Conservation (phyloP, 345 rosid species). For the Iberis pinnata region DNA sequence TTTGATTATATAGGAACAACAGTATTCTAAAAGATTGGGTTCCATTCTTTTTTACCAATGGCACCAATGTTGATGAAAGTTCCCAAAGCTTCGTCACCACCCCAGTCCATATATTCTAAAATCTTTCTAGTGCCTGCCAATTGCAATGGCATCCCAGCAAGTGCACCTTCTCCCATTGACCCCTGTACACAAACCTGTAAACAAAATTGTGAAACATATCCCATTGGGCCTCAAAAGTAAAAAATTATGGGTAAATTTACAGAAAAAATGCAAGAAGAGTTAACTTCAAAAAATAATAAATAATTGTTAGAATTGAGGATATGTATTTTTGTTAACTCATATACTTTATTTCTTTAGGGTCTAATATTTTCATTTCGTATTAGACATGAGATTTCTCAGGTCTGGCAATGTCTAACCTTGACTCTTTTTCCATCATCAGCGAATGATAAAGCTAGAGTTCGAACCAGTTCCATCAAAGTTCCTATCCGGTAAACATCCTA, state of each 20-base stretch:
- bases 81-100: slow-evolving; percentile 70
- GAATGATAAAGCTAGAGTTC: slow-evolving; percentile 75
- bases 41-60: slow-evolving; percentile 74
- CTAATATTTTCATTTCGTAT: too few species aligned
- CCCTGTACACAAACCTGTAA: slow-evolving; percentile 97
- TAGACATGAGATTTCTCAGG: too few species aligned
- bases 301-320: too few species aligned
- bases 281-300: too few species aligned
- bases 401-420: slow-evolving; percentile 49
- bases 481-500: slow-evolving; percentile 99
- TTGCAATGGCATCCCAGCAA: slow-evolving; percentile 95
- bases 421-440: slow-evolving; percentile 94
- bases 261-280: too few species aligned
- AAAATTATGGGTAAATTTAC: too few species aligned
- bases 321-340: too few species aligned
- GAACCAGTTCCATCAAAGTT: slow-evolving; percentile 87
- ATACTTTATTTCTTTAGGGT: too few species aligned
- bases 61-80: slow-evolving; percentile 77
- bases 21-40: too few species aligned
- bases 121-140: slow-evolving; percentile 86
- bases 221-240: too few species aligned
- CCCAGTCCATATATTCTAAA: slow-evolving; percentile 98
- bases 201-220: background rate
- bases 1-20: slow-evolving; percentile 20
- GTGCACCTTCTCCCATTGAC: slow-evolving; percentile 93